Base-by-base conservation (phyloP, 306 rosid genomes). In the Vicia villosa region DNA sequence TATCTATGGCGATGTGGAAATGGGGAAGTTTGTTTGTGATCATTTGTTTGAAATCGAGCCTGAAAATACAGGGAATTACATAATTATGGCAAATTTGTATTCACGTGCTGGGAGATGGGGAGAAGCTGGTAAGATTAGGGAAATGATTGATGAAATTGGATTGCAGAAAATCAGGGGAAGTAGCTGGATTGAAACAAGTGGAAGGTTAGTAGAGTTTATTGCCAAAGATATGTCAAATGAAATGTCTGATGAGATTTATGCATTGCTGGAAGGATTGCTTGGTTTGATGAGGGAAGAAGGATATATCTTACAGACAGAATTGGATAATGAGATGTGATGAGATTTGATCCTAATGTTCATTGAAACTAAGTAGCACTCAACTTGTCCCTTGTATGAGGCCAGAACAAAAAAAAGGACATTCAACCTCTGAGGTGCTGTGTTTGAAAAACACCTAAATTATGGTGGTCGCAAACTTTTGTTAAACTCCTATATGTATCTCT, bases 1-100 rank as follows among this genome's bases (percentile, higher is more conserved):
- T 58, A 77, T 89, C 65, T 80, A 89, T 47, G 81, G 89, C 28
- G 86, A 91, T 59, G 88, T 88, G 70, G 89, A 91, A 68, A 63
- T 87, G 68, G 97, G 96, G 13, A 81, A 86, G 60, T 83, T 85
- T 71, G 92, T 45, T 19, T 88, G 72, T 68, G 89, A 88, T 77
- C 83, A 63, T 74, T 76, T 90, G 73, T 78, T 86, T 72, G 80
- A 83, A 67, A 84, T 87, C 2, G 95, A 94, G 74, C 95, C 96
- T 19, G 92, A 89, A 67, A 87, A 84, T 74, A 83, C 95, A 4
- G 95, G 95, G 78, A 94, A 79, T 80, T 89, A 91, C 55, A 54
- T 89, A 24, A 84, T 89, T 40, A 91, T 94, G 99, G 95, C 97
- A 13, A 94, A 91, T 73, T 79, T 94, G 37, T 94, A 80, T 83